Base-by-base conservation (phyloP, 768 basidiomycete genomes). In the Collybiopsis confluens region DNA sequence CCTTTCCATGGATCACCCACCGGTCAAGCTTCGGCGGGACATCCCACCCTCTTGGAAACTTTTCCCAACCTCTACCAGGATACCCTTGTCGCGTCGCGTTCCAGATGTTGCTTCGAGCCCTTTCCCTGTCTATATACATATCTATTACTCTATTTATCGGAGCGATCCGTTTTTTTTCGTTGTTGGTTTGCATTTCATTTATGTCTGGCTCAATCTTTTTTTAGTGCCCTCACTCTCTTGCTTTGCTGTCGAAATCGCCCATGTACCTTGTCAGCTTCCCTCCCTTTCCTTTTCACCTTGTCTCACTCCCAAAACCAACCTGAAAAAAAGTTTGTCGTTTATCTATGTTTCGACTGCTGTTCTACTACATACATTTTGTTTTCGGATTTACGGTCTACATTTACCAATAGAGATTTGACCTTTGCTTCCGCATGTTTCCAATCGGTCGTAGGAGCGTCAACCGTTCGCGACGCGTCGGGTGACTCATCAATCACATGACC, bases 111-210 rank as follows among this genome's bases (percentile, higher is more conserved):
- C 38, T 40, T 40, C 38, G 38, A 40, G 18, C 38, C 38, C 15
- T n/a, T 16, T 40, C 18, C 18, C 16, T 28, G 11, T 27, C 44
- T 18, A 13, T 45, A 6, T 45, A 45, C 20, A 3, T 46, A 46
- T 46, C 45, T 46, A 46, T 46, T 46, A 26, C 30, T 46, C 33
- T 46, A 46, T 46, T 46, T 13, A 45, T 45, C 9, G 30, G 28
- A 46, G 30, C 45, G 9, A 18, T 11, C 24, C 20, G 15, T 27
- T 46, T 10, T 46, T 46, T 46, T 35, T 18, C 33, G 28, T 26
- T 28, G 13, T 27, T 26, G 28, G 23, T 45, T 45, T n/a, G 15
- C 15, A 15, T 21, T 18, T 36, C 28, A 45, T 26, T 8, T 43
- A 16, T 23, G 28, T 20, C 18, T 8, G 33, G 30, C 30, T 48